These are phyloP conservation scores for Daedaleopsis sinensis DNA, from an alignment of 768 basidiomycete genomes.

Conservation along the genomic window DNA sequence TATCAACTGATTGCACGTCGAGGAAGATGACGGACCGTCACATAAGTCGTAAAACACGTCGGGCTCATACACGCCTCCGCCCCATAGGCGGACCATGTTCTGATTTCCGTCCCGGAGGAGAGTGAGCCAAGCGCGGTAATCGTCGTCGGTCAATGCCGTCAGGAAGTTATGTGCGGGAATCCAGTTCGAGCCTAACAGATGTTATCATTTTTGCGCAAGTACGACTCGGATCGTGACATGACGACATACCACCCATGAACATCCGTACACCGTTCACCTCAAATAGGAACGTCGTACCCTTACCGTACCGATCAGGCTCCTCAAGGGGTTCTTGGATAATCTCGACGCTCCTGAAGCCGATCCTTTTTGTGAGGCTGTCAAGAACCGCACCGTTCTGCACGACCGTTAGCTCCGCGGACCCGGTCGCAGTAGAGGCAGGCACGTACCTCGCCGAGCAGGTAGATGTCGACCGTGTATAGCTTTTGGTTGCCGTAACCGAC, in stretches of 20 bases:
- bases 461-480: conserved; percentile 41
- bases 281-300: conserved; percentile 51
- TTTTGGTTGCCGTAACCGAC: conserved; percentile 42
- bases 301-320: conserved; percentile 33
- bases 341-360: conserved; percentile 48
- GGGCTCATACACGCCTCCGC: conserved; percentile 82
- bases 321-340: conserved; percentile 47
- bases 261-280: conserved; percentile 50
- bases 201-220: too few species aligned
- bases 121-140: conserved; percentile 78
- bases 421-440: not conserved
- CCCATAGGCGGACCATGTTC: conserved; percentile 92
- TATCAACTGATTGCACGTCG: not conserved
- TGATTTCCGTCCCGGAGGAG: conserved; percentile 85
- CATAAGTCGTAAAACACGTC: conserved; percentile 80
- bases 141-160: conserved; percentile 48
- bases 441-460: conserved; percentile 34
- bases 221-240: conserved; percentile 23
- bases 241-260: conserved; percentile 43
- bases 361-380: conserved; percentile 21
- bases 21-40: conserved; percentile 49
- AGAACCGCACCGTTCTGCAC: conserved; percentile 6
- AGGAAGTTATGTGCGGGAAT: conserved; percentile 89
- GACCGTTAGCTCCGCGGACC: conserved; percentile 10
- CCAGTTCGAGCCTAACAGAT: conserved; percentile 72